Evolutionary conservation across 345 rosid genomes (phyloP).

Genomic region (Salix suchowensis): DNA sequence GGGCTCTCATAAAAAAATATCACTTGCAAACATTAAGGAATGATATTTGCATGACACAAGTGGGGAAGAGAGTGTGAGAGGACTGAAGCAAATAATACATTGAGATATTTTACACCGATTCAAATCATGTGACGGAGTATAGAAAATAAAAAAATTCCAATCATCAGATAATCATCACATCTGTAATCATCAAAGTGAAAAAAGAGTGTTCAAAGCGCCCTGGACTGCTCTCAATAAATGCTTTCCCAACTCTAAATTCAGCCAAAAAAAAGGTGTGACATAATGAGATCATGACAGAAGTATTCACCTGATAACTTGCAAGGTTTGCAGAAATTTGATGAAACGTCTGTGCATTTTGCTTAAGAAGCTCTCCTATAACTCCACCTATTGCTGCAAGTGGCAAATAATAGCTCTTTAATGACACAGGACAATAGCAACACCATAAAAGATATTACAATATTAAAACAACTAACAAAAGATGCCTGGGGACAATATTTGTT

Average conservation of each 20-base stretch:
- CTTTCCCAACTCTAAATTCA: neutral
- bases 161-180: neutral
- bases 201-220: neutral
- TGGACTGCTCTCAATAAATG: neutral
- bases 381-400: conserved; percentile 53
- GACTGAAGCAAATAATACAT: neutral
- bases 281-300: neutral
- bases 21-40: neutral
- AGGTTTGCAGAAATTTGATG: conserved; percentile 53
- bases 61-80: neutral
- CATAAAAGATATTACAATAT: neutral
- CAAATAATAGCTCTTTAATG: conserved; percentile 4
- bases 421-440: neutral
- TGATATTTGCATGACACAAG: neutral
- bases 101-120: neutral
- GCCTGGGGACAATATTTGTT: neutral
- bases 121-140: too few relatives aligned
- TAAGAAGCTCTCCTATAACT: conserved; percentile 46
- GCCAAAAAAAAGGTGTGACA: neutral
- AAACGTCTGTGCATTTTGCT: conserved; percentile 50
- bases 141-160: neutral
- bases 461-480: neutral
- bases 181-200: neutral
- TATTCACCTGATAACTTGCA: conserved; percentile 35
- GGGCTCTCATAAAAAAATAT: neutral